These are phyloP conservation scores for Apophysomyces sp. DNA, from an alignment of 371 early-diverging fungal genomes.

Conservation along the genomic window DNA sequence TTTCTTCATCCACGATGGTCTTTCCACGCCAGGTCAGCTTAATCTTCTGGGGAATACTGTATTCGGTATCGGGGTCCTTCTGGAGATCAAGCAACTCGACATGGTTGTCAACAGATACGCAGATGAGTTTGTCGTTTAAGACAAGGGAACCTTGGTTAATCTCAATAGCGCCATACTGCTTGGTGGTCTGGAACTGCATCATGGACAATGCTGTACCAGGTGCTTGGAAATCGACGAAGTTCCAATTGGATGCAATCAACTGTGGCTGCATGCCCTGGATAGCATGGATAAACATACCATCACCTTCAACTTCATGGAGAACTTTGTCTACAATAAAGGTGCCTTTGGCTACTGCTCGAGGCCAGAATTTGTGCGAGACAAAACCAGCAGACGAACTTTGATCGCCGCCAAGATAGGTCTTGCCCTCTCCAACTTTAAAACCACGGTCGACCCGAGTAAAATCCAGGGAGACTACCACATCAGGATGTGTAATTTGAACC, in stretches of 20 bases:
- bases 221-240: constrained; percentile 71
- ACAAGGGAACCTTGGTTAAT: constrained; percentile 80
- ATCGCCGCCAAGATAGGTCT: constrained; percentile 66
- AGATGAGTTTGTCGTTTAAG: constrained; percentile 62
- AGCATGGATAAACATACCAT: constrained; percentile 84
- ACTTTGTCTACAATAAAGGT: constrained; percentile 70
- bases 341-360: constrained; percentile 73
- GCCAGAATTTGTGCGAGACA: constrained; percentile 82
- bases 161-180: constrained; percentile 66
- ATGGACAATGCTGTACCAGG: constrained; percentile 65
- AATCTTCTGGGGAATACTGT: constrained; percentile 75
- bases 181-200: constrained; percentile 82
- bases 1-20: constrained; percentile 51
- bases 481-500: constrained; percentile 58
- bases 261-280: constrained; percentile 86
- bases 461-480: constrained; percentile 64
- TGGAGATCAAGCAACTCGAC: constrained; percentile 50
- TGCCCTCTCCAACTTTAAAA: constrained; percentile 82
- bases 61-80: constrained; percentile 74
- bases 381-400: constrained; percentile 49
- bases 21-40: constrained; percentile 75
- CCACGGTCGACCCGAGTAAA: constrained; percentile 68
- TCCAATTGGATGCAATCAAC: constrained; percentile 84
- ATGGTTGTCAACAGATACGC: constrained; percentile 74
- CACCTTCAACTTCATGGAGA: constrained; percentile 62